phyloP scores from a whole-genome alignment of 345 rosid genomes.

The Populus tremula region DNA sequence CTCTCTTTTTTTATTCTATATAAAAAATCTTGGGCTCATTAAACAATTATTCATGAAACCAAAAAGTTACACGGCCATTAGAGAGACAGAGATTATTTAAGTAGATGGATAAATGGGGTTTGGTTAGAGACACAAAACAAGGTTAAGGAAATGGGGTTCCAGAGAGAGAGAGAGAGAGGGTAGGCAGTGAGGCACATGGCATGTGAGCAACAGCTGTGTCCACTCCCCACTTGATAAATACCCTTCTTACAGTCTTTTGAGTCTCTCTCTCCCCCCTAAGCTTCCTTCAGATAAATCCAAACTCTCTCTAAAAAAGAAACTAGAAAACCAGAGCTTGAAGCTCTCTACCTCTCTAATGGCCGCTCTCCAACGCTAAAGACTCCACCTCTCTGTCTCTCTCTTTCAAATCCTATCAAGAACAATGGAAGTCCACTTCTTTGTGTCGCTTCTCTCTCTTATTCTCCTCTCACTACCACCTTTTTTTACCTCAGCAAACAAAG shows the following conservation, averaged over 20 bases:
- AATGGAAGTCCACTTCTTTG: conserved; percentile 16
- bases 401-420: neutral
- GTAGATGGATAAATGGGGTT: neutral
- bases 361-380: conserved; percentile 1
- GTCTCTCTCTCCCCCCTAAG: conserved; percentile 38
- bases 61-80: conserved; percentile 8
- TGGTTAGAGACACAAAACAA: conserved; percentile 15
- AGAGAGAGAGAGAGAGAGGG: neutral
- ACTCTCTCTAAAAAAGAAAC: neutral
- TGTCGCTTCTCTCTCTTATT: neutral
- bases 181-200: conserved; percentile 57
- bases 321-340: neutral
- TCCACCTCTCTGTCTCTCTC: neutral
- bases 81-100: conserved; percentile 32
- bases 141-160: conserved; percentile 7
- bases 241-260: conserved; percentile 46
- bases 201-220: conserved; percentile 90
- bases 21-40: neutral
- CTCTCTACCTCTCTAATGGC: conserved; percentile 18
- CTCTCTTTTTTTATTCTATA: too few species aligned
- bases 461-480: neutral
- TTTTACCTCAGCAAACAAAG: conserved; percentile 22
- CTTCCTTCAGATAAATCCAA: conserved; percentile 19
- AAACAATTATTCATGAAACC: conserved; percentile 24
- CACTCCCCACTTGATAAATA: conserved; percentile 60